These are phyloP conservation scores for Apiospora saccharicola DNA, from an alignment of 2,329 filamentous ascomycete species.

Conservation along the genomic window DNA sequence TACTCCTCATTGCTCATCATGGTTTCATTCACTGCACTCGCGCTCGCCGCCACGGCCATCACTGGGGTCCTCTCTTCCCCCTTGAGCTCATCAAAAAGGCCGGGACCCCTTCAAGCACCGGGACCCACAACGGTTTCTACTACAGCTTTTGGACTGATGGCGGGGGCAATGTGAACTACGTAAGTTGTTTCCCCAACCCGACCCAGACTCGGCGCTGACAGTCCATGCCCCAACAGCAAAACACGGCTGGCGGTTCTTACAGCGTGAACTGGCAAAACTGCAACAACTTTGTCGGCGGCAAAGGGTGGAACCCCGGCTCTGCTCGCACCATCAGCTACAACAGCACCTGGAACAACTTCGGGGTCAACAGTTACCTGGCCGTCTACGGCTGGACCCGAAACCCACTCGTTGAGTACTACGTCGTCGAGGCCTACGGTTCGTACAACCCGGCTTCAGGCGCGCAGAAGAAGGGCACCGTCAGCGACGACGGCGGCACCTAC, in stretches of 20 bases:
- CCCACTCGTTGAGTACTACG: constrained; percentile 50
- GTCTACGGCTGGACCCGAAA: constrained; percentile 49
- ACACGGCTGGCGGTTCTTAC: constrained; percentile 59
- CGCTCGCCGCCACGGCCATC: constrained; percentile 39
- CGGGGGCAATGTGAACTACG: constrained; percentile 59
- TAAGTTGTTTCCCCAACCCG: neutral
- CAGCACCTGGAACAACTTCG: constrained; percentile 43
- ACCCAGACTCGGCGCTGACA: neutral
- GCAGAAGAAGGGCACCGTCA: constrained; percentile 39
- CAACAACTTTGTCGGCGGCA: constrained; percentile 59
- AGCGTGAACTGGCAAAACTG: constrained; percentile 57
- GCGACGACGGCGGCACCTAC: constrained; percentile 44
- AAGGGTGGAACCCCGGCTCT: constrained; percentile 55
- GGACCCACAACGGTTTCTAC: constrained; percentile 63
- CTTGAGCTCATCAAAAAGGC: constrained; percentile 37
- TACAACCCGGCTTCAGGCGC: constrained; percentile 44
- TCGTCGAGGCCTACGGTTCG: constrained; percentile 46
- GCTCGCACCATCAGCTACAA: constrained; percentile 40
- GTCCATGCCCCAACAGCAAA: constrained; percentile 45
- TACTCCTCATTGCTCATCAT: constrained; percentile 24
- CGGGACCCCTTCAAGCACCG: constrained; percentile 39
- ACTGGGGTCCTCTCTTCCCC: constrained; percentile 38
- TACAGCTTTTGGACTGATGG: constrained; percentile 67
- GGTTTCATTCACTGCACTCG: constrained; percentile 39
- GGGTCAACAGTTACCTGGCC: constrained; percentile 52